Conservation (phyloP, 164 flowering plant species). For the Taxillus chinensis region DNA sequence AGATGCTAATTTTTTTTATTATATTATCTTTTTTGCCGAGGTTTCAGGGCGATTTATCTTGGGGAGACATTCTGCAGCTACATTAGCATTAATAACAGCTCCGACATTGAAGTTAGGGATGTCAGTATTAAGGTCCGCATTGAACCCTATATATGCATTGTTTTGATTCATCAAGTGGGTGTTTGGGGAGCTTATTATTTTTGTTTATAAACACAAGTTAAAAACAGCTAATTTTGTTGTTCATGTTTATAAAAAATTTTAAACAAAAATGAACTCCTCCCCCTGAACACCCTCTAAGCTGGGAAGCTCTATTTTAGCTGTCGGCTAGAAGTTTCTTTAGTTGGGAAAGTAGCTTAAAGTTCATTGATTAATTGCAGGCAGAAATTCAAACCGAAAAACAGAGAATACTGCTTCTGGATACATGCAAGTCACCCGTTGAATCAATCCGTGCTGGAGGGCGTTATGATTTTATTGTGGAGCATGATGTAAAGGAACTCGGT, state of each 20-base stretch:
- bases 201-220: too few species aligned
- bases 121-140: conserved; percentile 57
- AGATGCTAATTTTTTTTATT: too few species aligned
- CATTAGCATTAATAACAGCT: conserved; percentile 91
- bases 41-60: conserved; percentile 75
- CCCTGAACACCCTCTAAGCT: too few species aligned
- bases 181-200: too few species aligned
- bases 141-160: too few species aligned
- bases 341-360: not conserved
- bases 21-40: too few species aligned
- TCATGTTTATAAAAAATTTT: too few species aligned
- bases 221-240: too few species aligned
- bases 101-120: conserved; percentile 77
- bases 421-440: conserved; percentile 89
- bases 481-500: conserved; percentile 97
- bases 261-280: too few species aligned
- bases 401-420: conserved; percentile 74
- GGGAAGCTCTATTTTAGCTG: too few species aligned
- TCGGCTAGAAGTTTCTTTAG: too few species aligned
- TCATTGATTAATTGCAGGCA: conserved; percentile 41
- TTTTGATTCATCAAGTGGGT: too few species aligned
- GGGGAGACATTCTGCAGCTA: conserved; percentile 98
- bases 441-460: conserved; percentile 91
- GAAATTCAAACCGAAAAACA: conserved; percentile 97
- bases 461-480: conserved; percentile 97